phyloP scores from a whole-genome alignment of 2,329 filamentous ascomycete species.

The Exophiala calicioides region DNA sequence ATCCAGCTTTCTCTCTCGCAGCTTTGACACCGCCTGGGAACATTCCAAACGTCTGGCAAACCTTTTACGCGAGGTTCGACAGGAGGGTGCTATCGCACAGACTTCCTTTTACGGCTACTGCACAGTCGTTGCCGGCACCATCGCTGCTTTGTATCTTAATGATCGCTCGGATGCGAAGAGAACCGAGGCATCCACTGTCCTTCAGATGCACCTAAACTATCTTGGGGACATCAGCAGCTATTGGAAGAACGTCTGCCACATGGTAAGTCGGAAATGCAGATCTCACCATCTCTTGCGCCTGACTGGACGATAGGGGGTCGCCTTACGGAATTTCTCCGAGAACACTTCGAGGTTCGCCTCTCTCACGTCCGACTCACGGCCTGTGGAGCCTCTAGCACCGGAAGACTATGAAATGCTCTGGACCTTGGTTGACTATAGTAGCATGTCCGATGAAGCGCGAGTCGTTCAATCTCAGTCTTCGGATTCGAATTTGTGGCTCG shows the following conservation, averaged over 20 bases:
- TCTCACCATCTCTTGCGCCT: background rate
- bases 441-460: too few relatives aligned
- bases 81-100: conserved; percentile 28
- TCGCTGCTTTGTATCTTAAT: conserved; percentile 1
- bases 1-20: conserved; percentile 34
- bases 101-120: conserved; percentile 39
- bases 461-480: too few relatives aligned
- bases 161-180: conserved; percentile 1
- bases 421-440: conserved; percentile 8
- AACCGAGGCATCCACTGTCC: background rate
- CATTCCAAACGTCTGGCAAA: conserved; percentile 35
- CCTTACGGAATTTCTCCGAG: background rate
- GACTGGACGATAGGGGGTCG: background rate
- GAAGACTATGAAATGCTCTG: background rate
- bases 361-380: background rate
- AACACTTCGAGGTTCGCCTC: background rate
- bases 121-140: conserved; percentile 32
- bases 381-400: background rate
- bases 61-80: conserved; percentile 31
- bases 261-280: conserved; percentile 7
- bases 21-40: conserved; percentile 32
- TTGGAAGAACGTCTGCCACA: background rate
- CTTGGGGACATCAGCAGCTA: background rate
- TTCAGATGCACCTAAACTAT: conserved; percentile 1
- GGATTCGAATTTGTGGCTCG: too few relatives aligned